Evolutionary conservation across 192 early-diverging fungal genomes (phyloP).

Genomic region (Podila horticola): DNA sequence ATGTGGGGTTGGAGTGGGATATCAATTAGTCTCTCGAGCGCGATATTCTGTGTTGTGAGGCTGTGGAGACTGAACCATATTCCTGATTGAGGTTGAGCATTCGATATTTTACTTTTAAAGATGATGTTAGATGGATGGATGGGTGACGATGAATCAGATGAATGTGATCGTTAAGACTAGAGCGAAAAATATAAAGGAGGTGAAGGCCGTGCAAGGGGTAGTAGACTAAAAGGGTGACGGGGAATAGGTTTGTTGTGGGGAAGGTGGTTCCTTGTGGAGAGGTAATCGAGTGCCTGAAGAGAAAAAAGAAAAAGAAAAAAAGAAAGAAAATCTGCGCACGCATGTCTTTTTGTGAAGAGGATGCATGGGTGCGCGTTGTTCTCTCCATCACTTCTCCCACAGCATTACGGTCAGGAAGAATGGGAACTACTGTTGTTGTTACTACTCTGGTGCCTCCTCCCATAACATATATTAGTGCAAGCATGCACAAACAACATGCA

Average conservation of each 20-base stretch:
- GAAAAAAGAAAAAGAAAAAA: conserved; percentile 14
- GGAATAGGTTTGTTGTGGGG: too few species aligned
- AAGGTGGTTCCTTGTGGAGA: not conserved
- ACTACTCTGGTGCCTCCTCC: too few species aligned
- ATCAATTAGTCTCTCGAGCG: not conserved
- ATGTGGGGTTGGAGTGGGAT: not conserved
- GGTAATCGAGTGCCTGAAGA: conserved; percentile 21
- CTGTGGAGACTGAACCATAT: not conserved
- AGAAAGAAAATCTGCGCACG: not conserved
- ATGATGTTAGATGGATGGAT: not conserved
- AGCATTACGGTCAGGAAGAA: not conserved
- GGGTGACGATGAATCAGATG: not conserved
- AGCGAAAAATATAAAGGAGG: too few species aligned
- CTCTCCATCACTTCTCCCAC: not conserved
- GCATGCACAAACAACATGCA: too few species aligned
- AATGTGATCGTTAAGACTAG: too few species aligned
- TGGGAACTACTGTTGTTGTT: too few species aligned
- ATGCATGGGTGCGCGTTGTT: not conserved
- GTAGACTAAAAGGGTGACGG: not conserved
- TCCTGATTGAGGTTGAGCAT: not conserved
- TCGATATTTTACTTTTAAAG: too few species aligned
- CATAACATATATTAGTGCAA: too few species aligned
- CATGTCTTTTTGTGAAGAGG: not conserved
- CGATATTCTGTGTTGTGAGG: not conserved
- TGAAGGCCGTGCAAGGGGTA: too few species aligned